Percentiles rank a stretch among this genome's conserved stretches.
Evolutionary conservation across 371 early-diverging fungal species (phyloP).

Genomic region (Umbelopsis sp.): DNA sequence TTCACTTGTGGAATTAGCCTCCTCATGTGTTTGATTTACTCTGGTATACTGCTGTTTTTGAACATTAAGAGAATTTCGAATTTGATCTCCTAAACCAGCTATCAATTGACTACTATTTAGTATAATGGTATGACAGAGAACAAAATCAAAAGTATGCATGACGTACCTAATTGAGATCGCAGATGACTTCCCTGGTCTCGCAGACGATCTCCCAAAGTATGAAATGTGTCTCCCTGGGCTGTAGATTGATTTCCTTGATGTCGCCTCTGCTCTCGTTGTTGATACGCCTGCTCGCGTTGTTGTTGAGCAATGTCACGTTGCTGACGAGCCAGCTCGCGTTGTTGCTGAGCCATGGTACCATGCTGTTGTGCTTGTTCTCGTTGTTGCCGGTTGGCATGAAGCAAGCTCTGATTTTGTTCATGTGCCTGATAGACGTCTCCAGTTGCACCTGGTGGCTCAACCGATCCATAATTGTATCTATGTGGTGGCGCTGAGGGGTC

Average conservation of each 20-base stretch:
- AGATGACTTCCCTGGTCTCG: neutral
- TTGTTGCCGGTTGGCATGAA: neutral
- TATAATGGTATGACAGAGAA: neutral
- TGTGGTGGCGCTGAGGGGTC: neutral
- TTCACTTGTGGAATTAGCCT: neutral
- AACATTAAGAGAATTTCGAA: neutral
- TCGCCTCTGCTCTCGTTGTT: neutral
- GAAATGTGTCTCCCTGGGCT: neutral
- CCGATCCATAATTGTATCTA: neutral
- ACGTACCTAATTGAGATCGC: neutral
- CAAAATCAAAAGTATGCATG: neutral
- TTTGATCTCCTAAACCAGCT: slow-evolving; percentile 5
- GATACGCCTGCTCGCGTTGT: neutral
- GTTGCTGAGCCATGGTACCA: neutral
- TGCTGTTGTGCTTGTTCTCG: neutral
- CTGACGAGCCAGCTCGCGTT: neutral
- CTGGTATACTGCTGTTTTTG: neutral
- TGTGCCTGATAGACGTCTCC: neutral
- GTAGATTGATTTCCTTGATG: neutral
- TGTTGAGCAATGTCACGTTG: no score
- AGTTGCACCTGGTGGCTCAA: neutral
- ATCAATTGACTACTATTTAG: neutral
- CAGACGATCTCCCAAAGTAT: neutral
- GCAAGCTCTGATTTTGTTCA: neutral
- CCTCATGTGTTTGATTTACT: neutral